phyloP scores from a whole-genome alignment of 2,329 filamentous ascomycete species.

The Grosmannia serpens region DNA sequence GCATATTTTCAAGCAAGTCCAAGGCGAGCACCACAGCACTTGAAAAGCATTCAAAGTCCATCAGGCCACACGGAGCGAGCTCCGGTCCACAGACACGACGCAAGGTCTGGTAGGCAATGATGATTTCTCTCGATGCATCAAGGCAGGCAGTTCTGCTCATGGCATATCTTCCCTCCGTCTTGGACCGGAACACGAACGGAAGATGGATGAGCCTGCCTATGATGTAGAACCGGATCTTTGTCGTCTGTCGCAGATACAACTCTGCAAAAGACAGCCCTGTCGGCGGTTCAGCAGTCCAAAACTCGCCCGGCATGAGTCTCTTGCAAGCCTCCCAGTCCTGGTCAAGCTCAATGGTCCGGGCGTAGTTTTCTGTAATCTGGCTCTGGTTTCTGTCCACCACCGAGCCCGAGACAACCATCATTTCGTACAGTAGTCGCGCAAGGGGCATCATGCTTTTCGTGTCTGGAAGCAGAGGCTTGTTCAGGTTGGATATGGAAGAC shows the following conservation, averaged over 20 bases:
- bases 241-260: conserved; percentile 2
- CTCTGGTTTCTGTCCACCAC: conserved; percentile 4
- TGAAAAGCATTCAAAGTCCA: not conserved
- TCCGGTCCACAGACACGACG: not conserved
- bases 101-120: not conserved
- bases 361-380: conserved; percentile 15
- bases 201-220: conserved; percentile 4
- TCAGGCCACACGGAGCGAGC: not conserved
- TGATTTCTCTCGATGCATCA: not conserved
- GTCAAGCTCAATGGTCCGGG: conserved; percentile 27
- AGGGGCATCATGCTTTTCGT: not conserved
- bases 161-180: not conserved
- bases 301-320: conserved; percentile 2
- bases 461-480: conserved; percentile 17
- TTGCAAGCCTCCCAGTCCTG: conserved; percentile 22
- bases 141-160: not conserved
- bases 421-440: conserved; percentile 7
- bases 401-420: conserved; percentile 10
- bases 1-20: not conserved
- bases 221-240: conserved; percentile 4
- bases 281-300: conserved; percentile 3
- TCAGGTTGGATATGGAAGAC: conserved; percentile 15
- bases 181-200: conserved; percentile 5
- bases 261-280: not conserved
- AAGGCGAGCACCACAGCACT: not conserved